Evolutionary conservation across 169 alveolate genomes (phyloP).

Genomic region (Plasmodium cynomolgi): DNA sequence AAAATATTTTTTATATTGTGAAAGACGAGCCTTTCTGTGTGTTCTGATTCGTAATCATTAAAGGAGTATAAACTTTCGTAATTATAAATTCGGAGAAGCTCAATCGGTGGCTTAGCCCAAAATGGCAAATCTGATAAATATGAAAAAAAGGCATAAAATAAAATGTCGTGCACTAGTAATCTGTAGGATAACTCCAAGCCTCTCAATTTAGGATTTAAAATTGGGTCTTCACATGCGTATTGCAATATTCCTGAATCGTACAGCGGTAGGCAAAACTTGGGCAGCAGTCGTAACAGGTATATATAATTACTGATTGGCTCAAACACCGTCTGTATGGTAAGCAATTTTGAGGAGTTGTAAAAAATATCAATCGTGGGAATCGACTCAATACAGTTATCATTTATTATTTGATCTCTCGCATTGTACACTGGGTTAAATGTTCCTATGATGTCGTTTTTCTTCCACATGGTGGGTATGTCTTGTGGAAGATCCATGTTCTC

Average conservation of each 20-base stretch:
- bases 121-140: conserved; percentile 81
- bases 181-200: conserved; percentile 82
- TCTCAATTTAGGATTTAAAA: conserved; percentile 76
- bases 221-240: conserved; percentile 81
- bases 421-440: conserved; percentile 69
- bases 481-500: background rate
- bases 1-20: conserved; percentile 77
- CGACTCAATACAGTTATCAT: conserved; percentile 66
- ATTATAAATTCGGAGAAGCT: conserved; percentile 76
- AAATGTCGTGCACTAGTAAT: conserved; percentile 79
- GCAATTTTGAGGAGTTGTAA: conserved; percentile 75
- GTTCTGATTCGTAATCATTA: conserved; percentile 79
- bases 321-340: conserved; percentile 68
- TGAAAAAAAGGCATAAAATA: conserved; percentile 79
- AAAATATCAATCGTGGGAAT: conserved; percentile 80
- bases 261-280: conserved; percentile 81
- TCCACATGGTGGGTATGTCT: conserved; percentile 32
- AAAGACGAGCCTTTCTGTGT: conserved; percentile 78
- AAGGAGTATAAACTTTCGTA: conserved; percentile 78
- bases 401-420: conserved; percentile 49
- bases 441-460: conserved; percentile 18
- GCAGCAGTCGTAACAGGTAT: conserved; percentile 75
- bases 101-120: conserved; percentile 83
- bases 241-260: conserved; percentile 81
- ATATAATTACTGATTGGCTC: conserved; percentile 57